Percentiles rank a stretch among this genome's conserved stretches.
Conservation (phyloP, 2,329 filamentous ascomycete species). For the Pseudocercospora vitis region DNA sequence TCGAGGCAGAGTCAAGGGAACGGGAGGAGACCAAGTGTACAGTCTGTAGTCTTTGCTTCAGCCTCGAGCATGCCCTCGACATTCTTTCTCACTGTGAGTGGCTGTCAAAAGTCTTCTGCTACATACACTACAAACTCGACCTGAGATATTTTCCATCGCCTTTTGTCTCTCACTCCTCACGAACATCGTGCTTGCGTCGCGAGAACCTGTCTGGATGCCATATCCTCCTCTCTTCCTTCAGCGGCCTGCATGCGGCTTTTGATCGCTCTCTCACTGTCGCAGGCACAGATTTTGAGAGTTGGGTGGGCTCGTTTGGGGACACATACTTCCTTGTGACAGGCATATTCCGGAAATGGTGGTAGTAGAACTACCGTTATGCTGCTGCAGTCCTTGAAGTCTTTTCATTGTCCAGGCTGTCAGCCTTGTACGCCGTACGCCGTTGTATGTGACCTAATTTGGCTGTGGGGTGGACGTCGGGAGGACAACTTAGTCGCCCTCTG, state of each 20-base stretch:
- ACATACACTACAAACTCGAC: conserved; percentile 3
- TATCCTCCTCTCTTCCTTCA: conserved; percentile 13
- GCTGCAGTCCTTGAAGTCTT: conserved; percentile 14
- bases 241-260: neutral
- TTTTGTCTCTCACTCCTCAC: conserved; percentile 3
- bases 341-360: conserved; percentile 6
- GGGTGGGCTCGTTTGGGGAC: neutral
- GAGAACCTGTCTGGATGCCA: conserved; percentile 17
- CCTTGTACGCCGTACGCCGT: no score
- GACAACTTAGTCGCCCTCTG: no score
- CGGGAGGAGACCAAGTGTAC: no score
- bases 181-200: conserved; percentile 5
- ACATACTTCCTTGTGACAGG: conserved; percentile 9
- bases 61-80: no score
- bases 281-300: conserved; percentile 10
- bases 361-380: conserved; percentile 9
- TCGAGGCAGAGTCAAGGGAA: no score
- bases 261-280: conserved; percentile 15
- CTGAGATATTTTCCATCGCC: conserved; percentile 10
- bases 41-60: no score
- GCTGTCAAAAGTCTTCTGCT: neutral
- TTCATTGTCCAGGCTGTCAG: conserved; percentile 15
- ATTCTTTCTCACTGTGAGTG: neutral
- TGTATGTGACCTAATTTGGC: neutral
- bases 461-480: no score